Conservation (phyloP, 2,329 filamentous ascomycete species). For the Parastagonospora nodorum region DNA sequence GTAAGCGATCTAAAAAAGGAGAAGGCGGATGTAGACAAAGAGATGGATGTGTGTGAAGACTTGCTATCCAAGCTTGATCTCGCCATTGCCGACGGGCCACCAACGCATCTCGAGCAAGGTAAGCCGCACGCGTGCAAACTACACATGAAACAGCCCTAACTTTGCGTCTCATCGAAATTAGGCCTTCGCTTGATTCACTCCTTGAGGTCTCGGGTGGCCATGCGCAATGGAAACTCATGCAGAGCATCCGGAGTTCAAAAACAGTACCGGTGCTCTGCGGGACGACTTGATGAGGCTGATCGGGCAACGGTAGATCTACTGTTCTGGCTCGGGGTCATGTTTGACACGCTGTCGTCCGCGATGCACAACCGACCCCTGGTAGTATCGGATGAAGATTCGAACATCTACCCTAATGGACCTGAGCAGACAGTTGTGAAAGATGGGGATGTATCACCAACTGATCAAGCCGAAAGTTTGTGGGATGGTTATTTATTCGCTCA, state of each 20-base stretch:
- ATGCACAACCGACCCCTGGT: constrained; percentile 56
- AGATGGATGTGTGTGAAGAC: constrained; percentile 32
- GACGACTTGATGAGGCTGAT: constrained; percentile 41
- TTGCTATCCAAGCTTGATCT: constrained; percentile 38
- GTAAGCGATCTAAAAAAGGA: background rate
- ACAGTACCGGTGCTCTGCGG: constrained; percentile 15
- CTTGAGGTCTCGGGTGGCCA: constrained; percentile 35
- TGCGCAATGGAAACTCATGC: constrained; percentile 18
- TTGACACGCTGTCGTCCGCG: constrained; percentile 61
- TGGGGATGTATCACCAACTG: background rate
- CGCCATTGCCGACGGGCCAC: constrained; percentile 43
- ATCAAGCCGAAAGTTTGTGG: constrained; percentile 38
- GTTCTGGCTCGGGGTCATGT: constrained; percentile 65
- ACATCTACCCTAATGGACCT: constrained; percentile 34
- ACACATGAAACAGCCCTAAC: too few relatives aligned
- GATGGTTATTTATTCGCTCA: constrained; percentile 47
- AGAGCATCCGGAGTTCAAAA: constrained; percentile 13
- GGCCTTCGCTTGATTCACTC: constrained; percentile 48
- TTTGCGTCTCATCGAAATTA: too few relatives aligned
- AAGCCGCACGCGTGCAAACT: too few relatives aligned
- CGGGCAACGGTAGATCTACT: constrained; percentile 58
- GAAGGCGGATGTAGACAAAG: constrained; percentile 12
- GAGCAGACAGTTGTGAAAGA: background rate
- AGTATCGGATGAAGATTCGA: constrained; percentile 54
- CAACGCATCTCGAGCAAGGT: constrained; percentile 47